phyloP scores from a whole-genome alignment of 2,329 filamentous ascomycete genomes.

The Cladophialophora yegresii region DNA sequence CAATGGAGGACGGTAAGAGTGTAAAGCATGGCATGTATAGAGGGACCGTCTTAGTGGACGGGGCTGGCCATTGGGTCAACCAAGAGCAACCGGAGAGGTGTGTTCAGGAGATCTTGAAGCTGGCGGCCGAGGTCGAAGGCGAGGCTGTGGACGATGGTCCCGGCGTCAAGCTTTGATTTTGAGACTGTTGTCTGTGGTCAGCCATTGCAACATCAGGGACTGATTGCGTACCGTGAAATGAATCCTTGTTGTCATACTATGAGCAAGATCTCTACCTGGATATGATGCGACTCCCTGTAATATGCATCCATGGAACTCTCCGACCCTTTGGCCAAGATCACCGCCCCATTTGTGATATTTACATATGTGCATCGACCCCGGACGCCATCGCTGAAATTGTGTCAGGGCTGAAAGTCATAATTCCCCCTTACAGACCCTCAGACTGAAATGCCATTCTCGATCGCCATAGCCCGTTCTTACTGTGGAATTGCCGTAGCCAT shows the following conservation, averaged over 20 bases:
- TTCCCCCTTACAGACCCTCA: background rate
- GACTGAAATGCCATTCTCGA: background rate
- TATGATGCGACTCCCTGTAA: conserved; percentile 20
- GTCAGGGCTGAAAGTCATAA: background rate
- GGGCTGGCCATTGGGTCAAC: conserved; percentile 70
- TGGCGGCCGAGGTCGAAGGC: conserved; percentile 39
- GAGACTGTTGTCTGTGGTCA: background rate
- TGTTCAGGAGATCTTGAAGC: conserved; percentile 50
- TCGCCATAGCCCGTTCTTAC: background rate
- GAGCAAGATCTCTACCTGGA: conserved; percentile 11
- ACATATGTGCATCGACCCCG: conserved; percentile 17
- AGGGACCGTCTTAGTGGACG: conserved; percentile 55
- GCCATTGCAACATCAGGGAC: background rate
- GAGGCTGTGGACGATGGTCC: background rate
- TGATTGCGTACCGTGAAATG: background rate
- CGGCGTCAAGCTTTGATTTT: background rate
- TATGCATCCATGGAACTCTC: conserved; percentile 7
- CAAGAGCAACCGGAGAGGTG: conserved; percentile 64
- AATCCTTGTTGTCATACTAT: conserved; percentile 6
- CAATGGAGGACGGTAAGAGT: conserved; percentile 55
- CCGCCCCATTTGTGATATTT: background rate
- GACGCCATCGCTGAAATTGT: conserved; percentile 29
- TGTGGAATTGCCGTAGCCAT: background rate
- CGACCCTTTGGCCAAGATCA: conserved; percentile 1
- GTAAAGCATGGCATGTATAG: conserved; percentile 59